phyloP scores from a whole-genome alignment of 2,329 filamentous ascomycete genomes.

The Colletotrichum acutatum region DNA sequence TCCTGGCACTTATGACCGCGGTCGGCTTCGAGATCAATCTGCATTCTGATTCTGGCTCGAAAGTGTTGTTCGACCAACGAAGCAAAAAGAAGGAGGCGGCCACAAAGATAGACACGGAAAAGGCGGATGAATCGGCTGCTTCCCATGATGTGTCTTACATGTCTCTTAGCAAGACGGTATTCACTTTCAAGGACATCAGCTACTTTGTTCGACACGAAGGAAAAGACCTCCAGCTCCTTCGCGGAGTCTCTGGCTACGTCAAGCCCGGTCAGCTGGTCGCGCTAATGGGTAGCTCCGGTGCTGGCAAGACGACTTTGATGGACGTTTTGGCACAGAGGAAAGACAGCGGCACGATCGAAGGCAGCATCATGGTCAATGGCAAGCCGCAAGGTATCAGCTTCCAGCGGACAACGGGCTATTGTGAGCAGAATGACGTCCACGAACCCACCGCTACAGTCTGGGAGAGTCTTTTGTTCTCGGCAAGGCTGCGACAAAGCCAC shows the following conservation, averaged over 20 bases:
- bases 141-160: not conserved
- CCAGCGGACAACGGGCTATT: slow-evolving; percentile 20
- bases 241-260: slow-evolving; percentile 76
- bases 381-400: slow-evolving; percentile 15
- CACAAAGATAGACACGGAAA: not conserved
- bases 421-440: slow-evolving; percentile 41
- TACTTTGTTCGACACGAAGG: slow-evolving; percentile 41
- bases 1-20: slow-evolving; percentile 15
- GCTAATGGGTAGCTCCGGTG: slow-evolving; percentile 62
- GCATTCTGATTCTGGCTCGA: not conserved
- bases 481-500: slow-evolving; percentile 69
- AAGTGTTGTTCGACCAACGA: not conserved
- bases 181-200: slow-evolving; percentile 26
- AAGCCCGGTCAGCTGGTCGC: slow-evolving; percentile 74
- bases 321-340: slow-evolving; percentile 76
- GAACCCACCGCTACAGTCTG: slow-evolving; percentile 73
- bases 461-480: slow-evolving; percentile 75
- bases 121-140: not conserved
- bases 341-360: slow-evolving; percentile 19
- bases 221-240: slow-evolving; percentile 66
- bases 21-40: not conserved
- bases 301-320: slow-evolving; percentile 54
- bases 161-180: slow-evolving; percentile 10
- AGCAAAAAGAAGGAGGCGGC: not conserved
- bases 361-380: slow-evolving; percentile 38